Evolutionary conservation across 495 filamentous ascomycete species (phyloP).

Genomic region (Filosporella fistucella): DNA sequence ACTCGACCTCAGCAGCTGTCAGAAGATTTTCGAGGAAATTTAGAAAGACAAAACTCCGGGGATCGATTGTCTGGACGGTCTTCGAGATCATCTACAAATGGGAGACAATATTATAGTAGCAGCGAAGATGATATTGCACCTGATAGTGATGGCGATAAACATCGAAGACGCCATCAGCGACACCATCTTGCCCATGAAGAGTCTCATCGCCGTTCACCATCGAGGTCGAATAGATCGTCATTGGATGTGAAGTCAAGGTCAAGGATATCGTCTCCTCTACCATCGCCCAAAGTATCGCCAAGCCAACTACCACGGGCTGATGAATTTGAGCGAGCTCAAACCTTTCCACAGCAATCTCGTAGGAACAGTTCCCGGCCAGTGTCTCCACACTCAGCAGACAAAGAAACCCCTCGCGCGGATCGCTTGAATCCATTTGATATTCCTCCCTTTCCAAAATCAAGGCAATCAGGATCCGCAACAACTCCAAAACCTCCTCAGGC

Average conservation of each 20-base stretch:
- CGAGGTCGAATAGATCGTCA: slow-evolving; percentile 15
- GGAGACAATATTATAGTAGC: slow-evolving; percentile 14
- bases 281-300: slow-evolving; percentile 22
- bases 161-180: slow-evolving; percentile 5
- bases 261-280: slow-evolving; percentile 16
- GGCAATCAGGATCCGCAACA: slow-evolving; percentile 13
- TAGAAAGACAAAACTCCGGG: slow-evolving; percentile 11
- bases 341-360: slow-evolving; percentile 2
- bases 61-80: slow-evolving; percentile 5
- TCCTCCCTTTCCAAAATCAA: slow-evolving; percentile 8
- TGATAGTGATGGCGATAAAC: slow-evolving; percentile 17
- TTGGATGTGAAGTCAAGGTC: slow-evolving; percentile 9
- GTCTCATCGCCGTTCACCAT: slow-evolving; percentile 3
- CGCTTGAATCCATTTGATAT: slow-evolving; percentile 18
- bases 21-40: slow-evolving; percentile 6
- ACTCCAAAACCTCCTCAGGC: slow-evolving; percentile 9
- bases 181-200: slow-evolving; percentile 2
- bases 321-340: slow-evolving; percentile 14
- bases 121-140: slow-evolving; percentile 18
- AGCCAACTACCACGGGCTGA: slow-evolving; percentile 13
- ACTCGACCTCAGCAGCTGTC: slow-evolving; percentile 16
- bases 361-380: slow-evolving; percentile 12
- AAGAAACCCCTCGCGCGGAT: slow-evolving; percentile 13
- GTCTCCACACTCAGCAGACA: slow-evolving; percentile 12
- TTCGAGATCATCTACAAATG: slow-evolving; percentile 15